Conservation (phyloP, 129 eudicot species). For the Rutidosis leptorrhynchoides region DNA sequence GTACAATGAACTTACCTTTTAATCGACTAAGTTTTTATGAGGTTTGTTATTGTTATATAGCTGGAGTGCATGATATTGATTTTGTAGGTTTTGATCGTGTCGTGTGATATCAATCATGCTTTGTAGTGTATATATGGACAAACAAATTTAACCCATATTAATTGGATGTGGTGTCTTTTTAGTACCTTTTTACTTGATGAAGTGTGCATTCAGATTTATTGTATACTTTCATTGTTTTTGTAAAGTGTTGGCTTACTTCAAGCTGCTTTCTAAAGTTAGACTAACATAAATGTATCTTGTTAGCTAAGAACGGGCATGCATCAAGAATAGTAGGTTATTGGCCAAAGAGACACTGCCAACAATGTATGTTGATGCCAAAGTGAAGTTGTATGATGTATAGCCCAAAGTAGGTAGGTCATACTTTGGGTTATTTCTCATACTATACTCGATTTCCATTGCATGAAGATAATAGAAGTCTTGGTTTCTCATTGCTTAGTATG, state of each 20-base stretch:
- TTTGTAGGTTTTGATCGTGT: background rate
- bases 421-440: constrained; percentile 34
- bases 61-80: background rate
- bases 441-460: background rate
- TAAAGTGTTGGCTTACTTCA: background rate
- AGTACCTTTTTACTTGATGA: background rate
- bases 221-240: background rate
- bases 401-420: constrained; percentile 23
- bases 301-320: too few species aligned
- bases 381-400: constrained; percentile 33
- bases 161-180: constrained; percentile 11
- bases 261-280: background rate
- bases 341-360: constrained; percentile 21
- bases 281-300: too few species aligned
- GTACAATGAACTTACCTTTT: background rate
- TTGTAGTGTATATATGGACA: constrained; percentile 1
- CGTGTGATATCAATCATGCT: background rate
- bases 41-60: too few species aligned
- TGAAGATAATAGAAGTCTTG: background rate
- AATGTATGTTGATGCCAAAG: constrained; percentile 32
- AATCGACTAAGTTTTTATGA: too few species aligned
- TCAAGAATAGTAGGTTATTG: constrained; percentile 32
- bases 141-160: background rate
- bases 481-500: background rate
- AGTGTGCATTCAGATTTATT: background rate